Evolutionary conservation across 2,329 filamentous ascomycete genomes (phyloP).

Genomic region (Colletotrichum sp.): DNA sequence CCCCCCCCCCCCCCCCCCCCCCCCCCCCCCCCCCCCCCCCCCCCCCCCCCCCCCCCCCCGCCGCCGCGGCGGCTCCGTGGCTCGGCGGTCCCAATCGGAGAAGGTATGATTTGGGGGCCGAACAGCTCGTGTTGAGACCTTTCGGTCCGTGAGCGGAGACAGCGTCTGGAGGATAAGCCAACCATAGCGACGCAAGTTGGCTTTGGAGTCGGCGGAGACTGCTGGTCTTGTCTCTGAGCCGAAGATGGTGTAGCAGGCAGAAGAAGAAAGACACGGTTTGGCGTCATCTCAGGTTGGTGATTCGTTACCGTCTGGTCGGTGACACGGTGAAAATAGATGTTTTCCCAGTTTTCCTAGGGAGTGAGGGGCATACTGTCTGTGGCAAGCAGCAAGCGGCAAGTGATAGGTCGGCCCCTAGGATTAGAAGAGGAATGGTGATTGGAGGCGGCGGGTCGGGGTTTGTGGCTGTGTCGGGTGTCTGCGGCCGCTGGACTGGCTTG

Average conservation of each 20-base stretch:
- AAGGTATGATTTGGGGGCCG: not conserved
- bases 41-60: not conserved
- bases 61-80: slow-evolving; percentile 16
- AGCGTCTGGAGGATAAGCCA: not conserved
- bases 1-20: no score
- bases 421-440: not conserved
- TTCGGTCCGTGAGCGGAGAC: not conserved
- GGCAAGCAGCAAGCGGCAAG: not conserved
- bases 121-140: not conserved
- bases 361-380: not conserved
- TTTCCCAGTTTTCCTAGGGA: not conserved
- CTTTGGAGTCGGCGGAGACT: not conserved
- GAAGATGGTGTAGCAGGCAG: not conserved
- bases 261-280: not conserved
- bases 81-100: not conserved
- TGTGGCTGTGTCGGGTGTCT: not conserved
- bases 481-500: not conserved
- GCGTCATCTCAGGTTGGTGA: slow-evolving; percentile 21
- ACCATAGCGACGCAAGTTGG: not conserved
- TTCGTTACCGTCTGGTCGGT: slow-evolving; percentile 37
- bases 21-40: no score
- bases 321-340: slow-evolving; percentile 9
- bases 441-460: not conserved
- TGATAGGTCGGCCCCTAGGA: not conserved
- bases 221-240: not conserved